A percentile compares a stretch with the other conserved stretches of the same genome.
Evolutionary conservation across 2,329 filamentous ascomycete species (phyloP).

Genomic region (Arachnomyces sp.): DNA sequence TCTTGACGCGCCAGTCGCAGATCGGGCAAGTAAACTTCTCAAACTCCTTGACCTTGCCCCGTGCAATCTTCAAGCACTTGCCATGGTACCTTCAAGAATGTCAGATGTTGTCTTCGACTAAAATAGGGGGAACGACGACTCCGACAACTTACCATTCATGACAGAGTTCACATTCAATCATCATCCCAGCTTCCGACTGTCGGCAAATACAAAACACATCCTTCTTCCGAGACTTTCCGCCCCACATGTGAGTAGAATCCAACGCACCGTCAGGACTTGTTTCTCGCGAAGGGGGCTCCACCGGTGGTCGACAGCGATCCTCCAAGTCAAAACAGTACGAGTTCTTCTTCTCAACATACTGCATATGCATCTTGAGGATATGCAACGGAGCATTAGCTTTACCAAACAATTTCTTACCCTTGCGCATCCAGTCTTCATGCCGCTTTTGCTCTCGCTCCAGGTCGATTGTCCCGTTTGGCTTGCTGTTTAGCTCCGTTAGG

Average conservation of each 20-base stretch:
- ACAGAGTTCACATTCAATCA: constrained; percentile 98
- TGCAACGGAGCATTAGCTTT: constrained; percentile 96
- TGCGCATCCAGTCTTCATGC: constrained; percentile 98
- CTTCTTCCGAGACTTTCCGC: constrained; percentile 50
- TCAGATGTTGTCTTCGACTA: constrained; percentile 25
- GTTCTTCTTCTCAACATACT: constrained; percentile 85
- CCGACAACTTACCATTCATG: constrained; percentile 76
- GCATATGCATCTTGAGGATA: constrained; percentile 90
- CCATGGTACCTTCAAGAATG: constrained; percentile 70
- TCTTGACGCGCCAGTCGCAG: constrained; percentile 94
- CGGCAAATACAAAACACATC: constrained; percentile 98
- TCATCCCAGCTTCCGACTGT: constrained; percentile 89
- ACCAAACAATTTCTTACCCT: constrained; percentile 93
- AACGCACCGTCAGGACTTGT: constrained; percentile 56
- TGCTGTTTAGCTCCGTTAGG: constrained; percentile 82
- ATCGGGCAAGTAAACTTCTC: constrained; percentile 98
- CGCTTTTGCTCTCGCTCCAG: constrained; percentile 89
- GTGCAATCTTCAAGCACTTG: constrained; percentile 94
- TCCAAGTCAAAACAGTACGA: constrained; percentile 82
- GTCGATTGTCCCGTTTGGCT: constrained; percentile 82
- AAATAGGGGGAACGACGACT: no score
- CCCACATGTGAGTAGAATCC: constrained; percentile 34
- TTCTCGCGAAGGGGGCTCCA: constrained; percentile 84
- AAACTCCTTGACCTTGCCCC: constrained; percentile 95
- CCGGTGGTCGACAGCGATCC: constrained; percentile 81